Conservation (phyloP, 2,329 filamentous ascomycete species). For the Fusarium hostae region DNA sequence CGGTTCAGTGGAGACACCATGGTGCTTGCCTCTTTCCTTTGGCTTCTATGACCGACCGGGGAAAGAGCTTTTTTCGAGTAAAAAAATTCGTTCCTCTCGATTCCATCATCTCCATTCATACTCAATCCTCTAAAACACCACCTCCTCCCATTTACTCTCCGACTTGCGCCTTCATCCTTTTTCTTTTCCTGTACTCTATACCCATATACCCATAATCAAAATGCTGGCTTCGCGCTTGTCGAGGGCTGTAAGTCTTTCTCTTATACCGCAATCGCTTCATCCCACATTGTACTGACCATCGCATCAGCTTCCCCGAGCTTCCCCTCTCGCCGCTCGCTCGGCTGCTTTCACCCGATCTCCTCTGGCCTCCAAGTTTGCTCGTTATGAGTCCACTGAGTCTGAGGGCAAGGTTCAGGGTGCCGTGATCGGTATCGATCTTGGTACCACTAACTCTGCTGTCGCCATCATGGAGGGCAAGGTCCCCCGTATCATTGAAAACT, state of each 20-base stretch:
- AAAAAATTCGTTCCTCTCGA: slow-evolving; percentile 51
- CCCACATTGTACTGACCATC: slow-evolving; percentile 30
- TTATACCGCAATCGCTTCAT: slow-evolving; percentile 8
- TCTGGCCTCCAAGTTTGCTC: slow-evolving; percentile 77
- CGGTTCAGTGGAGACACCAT: slow-evolving; percentile 42
- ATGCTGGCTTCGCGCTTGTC: slow-evolving; percentile 80
- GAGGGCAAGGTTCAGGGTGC: slow-evolving; percentile 85
- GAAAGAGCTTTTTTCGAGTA: slow-evolving; percentile 49
- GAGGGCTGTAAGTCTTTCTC: slow-evolving; percentile 73
- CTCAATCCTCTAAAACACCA: slow-evolving; percentile 43
- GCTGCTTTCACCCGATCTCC: slow-evolving; percentile 75
- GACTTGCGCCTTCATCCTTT: slow-evolving; percentile 48
- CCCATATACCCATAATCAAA: slow-evolving; percentile 56
- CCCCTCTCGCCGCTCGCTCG: slow-evolving; percentile 74
- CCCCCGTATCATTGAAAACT: slow-evolving; percentile 97
- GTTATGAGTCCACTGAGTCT: slow-evolving; percentile 75
- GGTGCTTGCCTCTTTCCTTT: slow-evolving; percentile 54
- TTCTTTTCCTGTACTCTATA: slow-evolving; percentile 51
- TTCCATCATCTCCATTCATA: slow-evolving; percentile 44
- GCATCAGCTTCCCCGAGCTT: slow-evolving; percentile 79
- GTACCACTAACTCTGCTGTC: slow-evolving; percentile 97
- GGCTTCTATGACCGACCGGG: slow-evolving; percentile 54
- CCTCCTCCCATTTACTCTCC: slow-evolving; percentile 48
- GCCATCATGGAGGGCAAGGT: slow-evolving; percentile 97
- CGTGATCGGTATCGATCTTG: slow-evolving; percentile 98